phyloP scores from a whole-genome alignment of 1,284 basidiomycete species.

The Fomitopsis schrenkii region DNA sequence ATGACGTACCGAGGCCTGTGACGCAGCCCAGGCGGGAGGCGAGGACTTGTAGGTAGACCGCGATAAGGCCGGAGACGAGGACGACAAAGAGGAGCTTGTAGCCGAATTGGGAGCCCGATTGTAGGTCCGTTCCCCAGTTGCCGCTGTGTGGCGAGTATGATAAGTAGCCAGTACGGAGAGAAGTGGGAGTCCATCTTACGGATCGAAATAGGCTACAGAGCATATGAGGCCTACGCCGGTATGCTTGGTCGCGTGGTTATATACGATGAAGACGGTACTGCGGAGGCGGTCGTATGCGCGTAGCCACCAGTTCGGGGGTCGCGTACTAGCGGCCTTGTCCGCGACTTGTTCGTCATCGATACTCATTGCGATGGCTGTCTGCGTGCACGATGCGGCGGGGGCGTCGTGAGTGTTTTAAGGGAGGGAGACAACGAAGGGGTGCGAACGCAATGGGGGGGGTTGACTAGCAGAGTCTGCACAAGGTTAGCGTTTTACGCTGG shows the following conservation, averaged over 20 bases:
- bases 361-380: too few species aligned
- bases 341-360: too few species aligned
- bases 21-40: slow-evolving; percentile 65
- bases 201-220: slow-evolving; percentile 53
- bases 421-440: too few species aligned
- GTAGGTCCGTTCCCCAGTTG: slow-evolving; percentile 77
- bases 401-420: too few species aligned
- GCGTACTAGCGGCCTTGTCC: too few species aligned
- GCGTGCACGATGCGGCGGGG: too few species aligned
- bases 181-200: slow-evolving; percentile 29
- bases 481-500: too few species aligned
- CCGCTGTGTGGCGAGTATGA: slow-evolving; percentile 31
- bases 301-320: slow-evolving; percentile 6
- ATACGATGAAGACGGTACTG: slow-evolving; percentile 15
- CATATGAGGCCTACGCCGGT: slow-evolving; percentile 48
- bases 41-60: slow-evolving; percentile 70
- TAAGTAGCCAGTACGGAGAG: neutral
- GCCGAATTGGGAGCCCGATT: slow-evolving; percentile 74
- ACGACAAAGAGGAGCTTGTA: slow-evolving; percentile 88
- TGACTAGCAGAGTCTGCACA: too few species aligned
- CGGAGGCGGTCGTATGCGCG: slow-evolving; percentile 27
- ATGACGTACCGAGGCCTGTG: slow-evolving; percentile 56
- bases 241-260: slow-evolving; percentile 40
- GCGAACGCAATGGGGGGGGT: too few species aligned
- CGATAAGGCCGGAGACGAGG: slow-evolving; percentile 80